Conservation (phyloP, 2,329 filamentous ascomycete species). For the Exophiala aquamarina region DNA sequence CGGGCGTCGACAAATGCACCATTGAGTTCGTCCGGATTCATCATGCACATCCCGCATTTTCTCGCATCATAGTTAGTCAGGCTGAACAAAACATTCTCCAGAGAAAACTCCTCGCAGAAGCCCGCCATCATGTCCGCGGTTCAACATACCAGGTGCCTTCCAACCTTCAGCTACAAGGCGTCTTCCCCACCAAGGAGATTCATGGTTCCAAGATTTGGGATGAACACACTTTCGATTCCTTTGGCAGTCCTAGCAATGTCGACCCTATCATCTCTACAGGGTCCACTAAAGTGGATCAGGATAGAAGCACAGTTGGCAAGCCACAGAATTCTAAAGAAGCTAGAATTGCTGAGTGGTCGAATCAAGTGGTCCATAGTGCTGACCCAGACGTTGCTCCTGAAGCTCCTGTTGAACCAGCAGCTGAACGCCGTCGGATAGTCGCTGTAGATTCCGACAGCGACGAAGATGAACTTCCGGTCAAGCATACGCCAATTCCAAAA, state of each 20-base stretch:
- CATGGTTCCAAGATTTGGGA: conserved; percentile 34
- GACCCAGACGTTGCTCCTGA: conserved; percentile 23
- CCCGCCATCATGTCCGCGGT: conserved; percentile 5
- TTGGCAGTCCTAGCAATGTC: conserved; percentile 32
- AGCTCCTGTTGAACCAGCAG: conserved; percentile 14
- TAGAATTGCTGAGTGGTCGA: conserved; percentile 24
- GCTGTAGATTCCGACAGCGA: conserved; percentile 22
- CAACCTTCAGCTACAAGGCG: conserved; percentile 6
- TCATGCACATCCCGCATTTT: conserved; percentile 10
- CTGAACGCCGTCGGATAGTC: conserved; percentile 15
- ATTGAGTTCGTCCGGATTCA: conserved; percentile 16
- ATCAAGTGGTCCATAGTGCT: conserved; percentile 16
- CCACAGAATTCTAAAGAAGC: conserved; percentile 1
- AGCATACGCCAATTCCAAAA: too few relatives aligned
- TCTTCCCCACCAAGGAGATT: conserved; percentile 19
- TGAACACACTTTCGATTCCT: conserved; percentile 31
- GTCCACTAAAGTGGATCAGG: conserved; percentile 1
- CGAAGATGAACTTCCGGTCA: too few relatives aligned
- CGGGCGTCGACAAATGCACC: conserved; percentile 9
- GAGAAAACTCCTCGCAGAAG: conserved; percentile 20
- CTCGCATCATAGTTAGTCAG: conserved; percentile 19
- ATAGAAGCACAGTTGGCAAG: neutral
- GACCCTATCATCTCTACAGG: conserved; percentile 18
- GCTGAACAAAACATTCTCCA: conserved; percentile 12
- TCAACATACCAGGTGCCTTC: conserved; percentile 7